Percentiles rank a stretch among this genome's conserved stretches.
phyloP scores from a whole-genome alignment of 2,329 filamentous ascomycete species.

The Ophiobolus disseminans region DNA sequence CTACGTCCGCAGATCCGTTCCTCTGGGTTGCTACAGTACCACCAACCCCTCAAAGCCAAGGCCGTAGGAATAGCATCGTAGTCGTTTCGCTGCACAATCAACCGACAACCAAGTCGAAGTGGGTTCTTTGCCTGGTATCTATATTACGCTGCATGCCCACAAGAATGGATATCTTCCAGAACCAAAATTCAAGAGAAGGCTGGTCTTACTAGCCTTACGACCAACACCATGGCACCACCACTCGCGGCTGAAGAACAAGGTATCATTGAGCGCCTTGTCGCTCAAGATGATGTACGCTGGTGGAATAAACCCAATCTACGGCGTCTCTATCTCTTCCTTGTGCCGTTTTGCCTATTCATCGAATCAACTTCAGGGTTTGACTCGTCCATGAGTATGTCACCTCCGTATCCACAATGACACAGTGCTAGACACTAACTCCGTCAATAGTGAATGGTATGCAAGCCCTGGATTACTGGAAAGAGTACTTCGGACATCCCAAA shows the following conservation, averaged over 20 bases:
- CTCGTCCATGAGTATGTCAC: slow-evolving; percentile 51
- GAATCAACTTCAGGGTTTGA: slow-evolving; percentile 69
- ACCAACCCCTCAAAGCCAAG: slow-evolving; percentile 34
- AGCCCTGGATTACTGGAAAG: slow-evolving; percentile 50
- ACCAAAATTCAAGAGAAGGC: too few species aligned
- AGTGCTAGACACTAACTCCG: background rate
- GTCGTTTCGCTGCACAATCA: slow-evolving; percentile 1
- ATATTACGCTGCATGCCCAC: background rate
- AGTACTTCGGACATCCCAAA: slow-evolving; percentile 56
- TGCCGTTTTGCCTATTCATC: slow-evolving; percentile 68
- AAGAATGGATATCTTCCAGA: background rate
- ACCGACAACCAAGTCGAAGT: background rate
- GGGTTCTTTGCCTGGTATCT: background rate
- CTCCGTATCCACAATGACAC: background rate
- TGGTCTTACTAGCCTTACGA: too few species aligned
- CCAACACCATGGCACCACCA: slow-evolving; percentile 36
- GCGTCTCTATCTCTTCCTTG: slow-evolving; percentile 63
- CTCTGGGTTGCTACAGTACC: background rate
- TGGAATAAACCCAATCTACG: slow-evolving; percentile 67
- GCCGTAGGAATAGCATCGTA: slow-evolving; percentile 13
- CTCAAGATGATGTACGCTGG: slow-evolving; percentile 56
- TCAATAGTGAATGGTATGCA: slow-evolving; percentile 42
- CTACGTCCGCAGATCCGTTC: too few species aligned
- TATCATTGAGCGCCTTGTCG: slow-evolving; percentile 41
- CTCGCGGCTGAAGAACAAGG: slow-evolving; percentile 27